These are phyloP conservation scores for Fusarium illudens DNA, from an alignment of 2,329 filamentous ascomycete species.

Conservation along the genomic window DNA sequence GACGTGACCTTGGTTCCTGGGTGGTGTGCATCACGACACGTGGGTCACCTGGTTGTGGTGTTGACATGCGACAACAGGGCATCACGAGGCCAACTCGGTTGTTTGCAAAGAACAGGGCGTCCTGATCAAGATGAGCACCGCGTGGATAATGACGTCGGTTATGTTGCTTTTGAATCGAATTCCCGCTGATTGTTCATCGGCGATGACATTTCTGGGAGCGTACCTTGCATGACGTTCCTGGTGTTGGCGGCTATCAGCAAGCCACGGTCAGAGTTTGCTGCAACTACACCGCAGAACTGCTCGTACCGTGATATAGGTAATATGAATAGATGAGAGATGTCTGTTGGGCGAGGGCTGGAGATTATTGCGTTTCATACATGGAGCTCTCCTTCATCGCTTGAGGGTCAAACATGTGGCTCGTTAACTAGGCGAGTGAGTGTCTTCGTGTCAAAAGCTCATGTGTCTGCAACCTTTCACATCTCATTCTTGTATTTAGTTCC, in stretches of 20 bases:
- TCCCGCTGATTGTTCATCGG: slow-evolving; percentile 15
- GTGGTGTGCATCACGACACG: slow-evolving; percentile 36
- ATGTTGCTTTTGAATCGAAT: slow-evolving; percentile 11
- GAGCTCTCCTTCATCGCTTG: too few species aligned
- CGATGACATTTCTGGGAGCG: not conserved
- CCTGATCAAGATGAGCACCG: slow-evolving; percentile 19
- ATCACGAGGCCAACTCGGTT: slow-evolving; percentile 31
- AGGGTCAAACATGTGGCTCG: not conserved
- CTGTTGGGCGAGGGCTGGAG: too few species aligned
- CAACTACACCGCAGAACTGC: slow-evolving; percentile 2
- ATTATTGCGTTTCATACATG: not conserved
- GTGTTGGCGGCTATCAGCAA: slow-evolving; percentile 18
- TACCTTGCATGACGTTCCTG: slow-evolving; percentile 37
- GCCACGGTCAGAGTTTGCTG: slow-evolving; percentile 25
- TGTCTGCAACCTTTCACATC: not conserved
- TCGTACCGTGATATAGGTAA: not conserved
- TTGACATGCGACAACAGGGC: slow-evolving; percentile 35
- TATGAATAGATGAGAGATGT: not conserved
- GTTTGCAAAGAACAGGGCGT: slow-evolving; percentile 5
- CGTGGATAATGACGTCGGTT: slow-evolving; percentile 34
- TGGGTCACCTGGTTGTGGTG: slow-evolving; percentile 40
- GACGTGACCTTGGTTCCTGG: slow-evolving; percentile 34
- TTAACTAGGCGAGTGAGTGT: not conserved
- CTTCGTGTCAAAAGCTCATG: not conserved
- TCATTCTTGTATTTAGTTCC: not conserved